Percentiles rank a stretch among this genome's conserved stretches.
These are phyloP conservation scores for Cyberlindnera xylosilytica DNA, from an alignment of 805 yeast species.

Conservation along the genomic window DNA sequence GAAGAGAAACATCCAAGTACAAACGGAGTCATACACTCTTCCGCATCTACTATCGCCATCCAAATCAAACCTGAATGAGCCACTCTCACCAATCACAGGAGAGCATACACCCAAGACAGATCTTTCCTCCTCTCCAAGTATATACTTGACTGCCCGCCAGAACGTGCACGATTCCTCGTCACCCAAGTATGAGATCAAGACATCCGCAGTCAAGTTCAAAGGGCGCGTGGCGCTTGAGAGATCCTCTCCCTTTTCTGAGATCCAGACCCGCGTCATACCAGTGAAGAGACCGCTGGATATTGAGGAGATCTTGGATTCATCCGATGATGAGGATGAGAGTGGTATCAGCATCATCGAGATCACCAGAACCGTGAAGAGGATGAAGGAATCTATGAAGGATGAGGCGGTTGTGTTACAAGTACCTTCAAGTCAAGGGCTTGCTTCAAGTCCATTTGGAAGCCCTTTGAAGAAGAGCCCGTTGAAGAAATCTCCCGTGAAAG, in stretches of 20 bases:
- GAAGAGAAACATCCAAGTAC: constrained; percentile 13
- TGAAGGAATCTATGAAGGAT: constrained; percentile 3
- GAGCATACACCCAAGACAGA: background rate
- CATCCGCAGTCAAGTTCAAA: constrained; percentile 17
- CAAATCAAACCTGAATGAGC: constrained; percentile 1
- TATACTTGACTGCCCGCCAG: constrained; percentile 17
- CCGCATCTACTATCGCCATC: constrained; percentile 20
- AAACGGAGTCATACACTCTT: constrained; percentile 19
- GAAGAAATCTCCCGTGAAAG: background rate
- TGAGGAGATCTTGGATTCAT: constrained; percentile 19
- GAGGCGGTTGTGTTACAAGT: constrained; percentile 21
- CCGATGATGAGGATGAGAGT: constrained; percentile 26
- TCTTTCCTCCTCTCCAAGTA: constrained; percentile 10
- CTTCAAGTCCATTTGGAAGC: constrained; percentile 14
- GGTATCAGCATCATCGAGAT: constrained; percentile 27
- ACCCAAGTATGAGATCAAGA: constrained; percentile 9
- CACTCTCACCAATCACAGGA: constrained; percentile 2
- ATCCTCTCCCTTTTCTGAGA: constrained; percentile 13
- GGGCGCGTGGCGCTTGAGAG: constrained; percentile 15
- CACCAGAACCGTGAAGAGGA: constrained; percentile 22
- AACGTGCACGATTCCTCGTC: background rate
- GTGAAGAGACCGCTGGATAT: constrained; percentile 11
- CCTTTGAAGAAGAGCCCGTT: background rate
- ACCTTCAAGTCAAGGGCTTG: constrained; percentile 19
- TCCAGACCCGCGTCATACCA: constrained; percentile 17